A percentile compares a stretch with the other conserved stretches of the same genome.
Conservation (phyloP, 2,329 filamentous ascomycete genomes). For the Verticillium longisporum region DNA sequence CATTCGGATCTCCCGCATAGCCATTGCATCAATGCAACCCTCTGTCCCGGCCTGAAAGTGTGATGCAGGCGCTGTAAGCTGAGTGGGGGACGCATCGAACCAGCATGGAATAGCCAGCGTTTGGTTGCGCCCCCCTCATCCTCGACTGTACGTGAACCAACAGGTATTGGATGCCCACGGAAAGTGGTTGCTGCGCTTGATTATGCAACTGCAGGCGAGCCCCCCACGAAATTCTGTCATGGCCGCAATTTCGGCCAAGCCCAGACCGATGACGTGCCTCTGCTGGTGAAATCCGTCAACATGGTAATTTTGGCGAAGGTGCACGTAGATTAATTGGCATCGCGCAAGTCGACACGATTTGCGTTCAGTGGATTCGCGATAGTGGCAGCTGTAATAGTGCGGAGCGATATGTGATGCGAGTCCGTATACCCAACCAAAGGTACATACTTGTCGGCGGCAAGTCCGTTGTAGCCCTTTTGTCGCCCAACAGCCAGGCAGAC, state of each 20-base stretch:
- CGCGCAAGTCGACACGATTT: neutral
- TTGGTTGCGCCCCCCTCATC: neutral
- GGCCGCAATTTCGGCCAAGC: neutral
- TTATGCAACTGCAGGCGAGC: neutral
- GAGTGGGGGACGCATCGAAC: neutral
- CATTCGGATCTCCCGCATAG: neutral
- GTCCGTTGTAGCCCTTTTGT: too few relatives aligned
- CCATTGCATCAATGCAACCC: neutral
- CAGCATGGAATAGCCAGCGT: neutral
- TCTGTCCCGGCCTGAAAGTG: neutral
- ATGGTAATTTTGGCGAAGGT: neutral
- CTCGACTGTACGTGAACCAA: neutral
- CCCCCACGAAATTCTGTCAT: neutral
- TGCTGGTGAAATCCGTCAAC: neutral
- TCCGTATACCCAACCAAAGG: too few relatives aligned
- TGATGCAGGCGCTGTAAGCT: neutral
- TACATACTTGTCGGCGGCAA: too few relatives aligned
- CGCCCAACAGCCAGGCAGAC: too few relatives aligned
- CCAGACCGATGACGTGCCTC: neutral
- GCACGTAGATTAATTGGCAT: neutral
- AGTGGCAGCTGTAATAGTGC: neutral
- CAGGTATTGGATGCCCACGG: neutral
- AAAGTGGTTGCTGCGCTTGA: neutral
- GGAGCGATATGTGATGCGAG: neutral
- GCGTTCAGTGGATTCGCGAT: neutral